These are phyloP conservation scores for Prunella vulgaris DNA, from an alignment of 257 asterid genomes.

Conservation along the genomic window DNA sequence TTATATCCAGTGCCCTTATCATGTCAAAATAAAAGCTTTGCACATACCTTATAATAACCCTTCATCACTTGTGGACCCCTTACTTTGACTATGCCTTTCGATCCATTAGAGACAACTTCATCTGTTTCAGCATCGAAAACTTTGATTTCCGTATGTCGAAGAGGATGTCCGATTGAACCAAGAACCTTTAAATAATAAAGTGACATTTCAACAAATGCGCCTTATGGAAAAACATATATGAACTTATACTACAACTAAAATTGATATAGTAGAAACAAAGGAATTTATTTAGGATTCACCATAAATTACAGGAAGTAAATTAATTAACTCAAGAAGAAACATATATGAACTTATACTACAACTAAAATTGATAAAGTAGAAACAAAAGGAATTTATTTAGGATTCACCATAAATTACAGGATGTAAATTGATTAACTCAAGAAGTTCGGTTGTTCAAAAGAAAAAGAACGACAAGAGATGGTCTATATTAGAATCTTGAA, in stretches of 20 bases:
- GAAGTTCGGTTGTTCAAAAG: background rate
- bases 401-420: no score
- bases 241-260: no score
- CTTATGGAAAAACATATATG: slow-evolving; percentile 12
- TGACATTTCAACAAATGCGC: slow-evolving; percentile 20
- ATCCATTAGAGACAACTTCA: slow-evolving; percentile 57
- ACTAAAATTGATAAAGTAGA: no score
- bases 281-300: no score
- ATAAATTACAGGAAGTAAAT: no score
- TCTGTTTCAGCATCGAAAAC: slow-evolving; percentile 76
- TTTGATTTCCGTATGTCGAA: slow-evolving; percentile 62
- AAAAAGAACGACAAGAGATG: background rate
- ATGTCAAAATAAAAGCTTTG: background rate
- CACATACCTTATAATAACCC: slow-evolving; percentile 78
- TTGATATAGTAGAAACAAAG: no score
- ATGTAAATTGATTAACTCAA: background rate
- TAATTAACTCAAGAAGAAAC: background rate
- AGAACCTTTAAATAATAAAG: slow-evolving; percentile 61
- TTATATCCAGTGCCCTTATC: background rate
- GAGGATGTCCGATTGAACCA: slow-evolving; percentile 84
- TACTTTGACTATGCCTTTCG: slow-evolving; percentile 76
- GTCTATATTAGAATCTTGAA: background rate
- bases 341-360: no score
- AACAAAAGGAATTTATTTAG: no score
- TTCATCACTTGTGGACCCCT: slow-evolving; percentile 92